These are phyloP conservation scores for Phytopythium vexans DNA, from an alignment of 352 stramenopile species.

Conservation along the genomic window DNA sequence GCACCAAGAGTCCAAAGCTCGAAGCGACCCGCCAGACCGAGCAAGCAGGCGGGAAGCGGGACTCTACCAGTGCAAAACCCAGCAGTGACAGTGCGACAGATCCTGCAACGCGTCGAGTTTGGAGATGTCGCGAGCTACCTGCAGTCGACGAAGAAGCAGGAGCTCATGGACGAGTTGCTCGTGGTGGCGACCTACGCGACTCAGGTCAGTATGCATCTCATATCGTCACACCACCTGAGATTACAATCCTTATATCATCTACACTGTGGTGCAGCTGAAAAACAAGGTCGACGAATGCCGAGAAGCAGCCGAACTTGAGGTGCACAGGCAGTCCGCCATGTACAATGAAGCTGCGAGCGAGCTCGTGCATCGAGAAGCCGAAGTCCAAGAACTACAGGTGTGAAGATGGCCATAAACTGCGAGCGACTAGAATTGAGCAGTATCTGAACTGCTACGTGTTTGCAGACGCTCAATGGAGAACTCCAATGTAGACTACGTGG, in stretches of 20 bases:
- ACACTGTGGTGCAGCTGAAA: background rate
- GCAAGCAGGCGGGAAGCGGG: too few relatives aligned
- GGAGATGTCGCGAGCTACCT: slow-evolving; percentile 35
- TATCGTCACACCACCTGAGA: background rate
- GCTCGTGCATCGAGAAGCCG: background rate
- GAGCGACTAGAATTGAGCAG: background rate
- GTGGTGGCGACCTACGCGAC: slow-evolving; percentile 38
- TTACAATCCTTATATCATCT: too few relatives aligned
- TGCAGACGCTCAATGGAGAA: background rate
- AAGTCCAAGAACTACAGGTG: background rate
- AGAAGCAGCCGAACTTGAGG: background rate
- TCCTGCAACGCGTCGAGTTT: slow-evolving; percentile 45
- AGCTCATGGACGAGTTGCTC: slow-evolving; percentile 47
- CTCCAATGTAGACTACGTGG: background rate
- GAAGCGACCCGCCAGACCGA: slow-evolving; percentile 4
- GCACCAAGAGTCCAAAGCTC: background rate
- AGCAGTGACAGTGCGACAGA: slow-evolving; percentile 40
- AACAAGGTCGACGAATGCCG: background rate
- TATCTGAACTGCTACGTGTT: too few relatives aligned
- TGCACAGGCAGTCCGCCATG: slow-evolving; percentile 1
- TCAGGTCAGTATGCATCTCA: slow-evolving; percentile 19
- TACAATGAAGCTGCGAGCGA: slow-evolving; percentile 5
- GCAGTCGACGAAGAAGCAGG: slow-evolving; percentile 27
- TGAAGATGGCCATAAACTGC: background rate
- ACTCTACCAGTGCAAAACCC: slow-evolving; percentile 14